Base-by-base conservation (phyloP, 306 rosid species). In the Rosa multiflora region DNA sequence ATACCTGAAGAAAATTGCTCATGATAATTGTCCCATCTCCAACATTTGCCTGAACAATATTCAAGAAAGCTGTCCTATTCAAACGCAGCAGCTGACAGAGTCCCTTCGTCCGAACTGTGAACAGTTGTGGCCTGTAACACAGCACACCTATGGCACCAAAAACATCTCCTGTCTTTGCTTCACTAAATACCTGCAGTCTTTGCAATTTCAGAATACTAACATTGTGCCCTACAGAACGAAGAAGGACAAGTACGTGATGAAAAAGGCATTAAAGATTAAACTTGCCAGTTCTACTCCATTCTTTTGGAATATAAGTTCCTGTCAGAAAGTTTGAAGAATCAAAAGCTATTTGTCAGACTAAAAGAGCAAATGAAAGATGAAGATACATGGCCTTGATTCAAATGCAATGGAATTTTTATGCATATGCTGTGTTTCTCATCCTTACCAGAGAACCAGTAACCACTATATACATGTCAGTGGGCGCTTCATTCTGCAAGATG, bases 401-500 rank as follows among this genome's bases (percentile, higher is more conserved):
- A 29, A 58, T 48, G 29, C 17, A 42, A 29, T 44, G 26, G 20
- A 78, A 78, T 58, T 20, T 67, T 10, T 2, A n/a, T 55, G 35
- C 42, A 48, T 26, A 26, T 71, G 15, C 63, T 37, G 75, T 67
- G 73, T 63, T 62, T 21, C 52, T 47, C 39, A 46, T 75, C 82
- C 91, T 84, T 89, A 94, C 97, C 73, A 83, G 89, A 66, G 83
- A 62, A 76, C 98, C 98, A 0, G 89, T 90, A 61, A 89, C 93
- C 74, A 94, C 58, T 73, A 94, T 86, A 68, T 94, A 94, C 13
- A 94, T 80, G 76, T 94, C 94, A 9, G 97, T 83, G 14, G 98
- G 97, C n/a, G 94, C 92, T 86, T 94, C 97, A 81, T 90, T 89
- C 86, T 88, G 89, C 91, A 92, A 70, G 83, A 92, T 85, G 51